Evolutionary conservation across 2,329 filamentous ascomycete species (phyloP), one percentile per base, ranked within the genome.

Genomic region (Phaeosphaeriaceae sp.): DNA sequence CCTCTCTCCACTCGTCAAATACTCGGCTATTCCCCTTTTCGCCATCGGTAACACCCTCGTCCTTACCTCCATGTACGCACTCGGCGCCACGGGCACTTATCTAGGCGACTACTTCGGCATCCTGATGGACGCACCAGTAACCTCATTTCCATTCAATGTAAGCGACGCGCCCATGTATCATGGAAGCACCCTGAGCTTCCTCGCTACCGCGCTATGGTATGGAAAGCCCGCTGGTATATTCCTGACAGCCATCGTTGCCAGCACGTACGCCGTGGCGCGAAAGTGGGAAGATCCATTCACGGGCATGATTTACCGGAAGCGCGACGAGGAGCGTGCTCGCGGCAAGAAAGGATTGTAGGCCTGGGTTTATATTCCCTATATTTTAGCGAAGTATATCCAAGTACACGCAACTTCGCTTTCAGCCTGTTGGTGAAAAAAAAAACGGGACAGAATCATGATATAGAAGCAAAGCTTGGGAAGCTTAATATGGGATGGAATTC

Each of bases 61-160:
- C 41, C 66, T 97, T 42, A 87, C 88, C 28, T 94, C 89, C 53
- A 97, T 96, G 77, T 97, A 87, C 86, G 89, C 87, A 28, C 85
- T 99, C 33, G 94, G 94, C 49, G 85, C 99, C 67, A 97, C 92
- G 0, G 94, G 94, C 56, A 99, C 94, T 30, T 99, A 97, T 73
- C 81, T 99, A 29, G 94, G 94, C 63, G 94, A 99, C 79, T 99
- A 99, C 81, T 99, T 97, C 72, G 94, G 94, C 63, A 97, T 97
- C 73, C 81, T 99, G 60, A 96, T 97, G 92, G 93, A 97, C 71
- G 79, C 88, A 61, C 93, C 93, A 66, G 92, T 99, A 43, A 96
- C 92, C 11, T 88, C 90, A 12, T 99, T 99, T 72, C 94, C 94
- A 2, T 99, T 99, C 82, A 97, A 89, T 75, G 83, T 97, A 53